phyloP scores from a whole-genome alignment of 225 moss, liverwort and hornwort genomes.

The Neckera pumila region DNA sequence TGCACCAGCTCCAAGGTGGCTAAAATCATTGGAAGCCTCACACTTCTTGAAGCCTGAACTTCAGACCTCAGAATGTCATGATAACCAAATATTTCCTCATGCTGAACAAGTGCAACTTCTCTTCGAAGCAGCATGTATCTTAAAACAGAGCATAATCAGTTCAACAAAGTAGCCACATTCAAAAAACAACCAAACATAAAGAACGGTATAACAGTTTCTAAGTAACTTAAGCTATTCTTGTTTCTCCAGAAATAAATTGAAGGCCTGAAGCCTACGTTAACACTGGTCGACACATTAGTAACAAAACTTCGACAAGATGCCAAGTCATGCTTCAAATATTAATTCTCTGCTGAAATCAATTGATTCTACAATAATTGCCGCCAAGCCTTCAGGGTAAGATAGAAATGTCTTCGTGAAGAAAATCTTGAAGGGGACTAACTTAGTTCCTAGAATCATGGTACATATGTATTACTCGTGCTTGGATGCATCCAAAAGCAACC shows the following conservation, averaged over 20 bases:
- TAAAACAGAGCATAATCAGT: not conserved
- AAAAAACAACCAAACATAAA: not conserved
- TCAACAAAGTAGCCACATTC: not conserved
- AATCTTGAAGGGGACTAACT: not conserved
- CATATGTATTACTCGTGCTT: slow-evolving; percentile 3
- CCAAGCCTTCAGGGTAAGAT: not conserved
- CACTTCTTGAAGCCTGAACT: not conserved
- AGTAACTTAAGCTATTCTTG: too few species aligned
- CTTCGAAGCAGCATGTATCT: not conserved
- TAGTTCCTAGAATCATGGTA: slow-evolving; percentile 16
- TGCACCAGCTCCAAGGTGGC: not conserved
- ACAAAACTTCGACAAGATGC: not conserved
- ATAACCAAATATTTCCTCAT: not conserved
- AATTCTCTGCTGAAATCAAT: not conserved
- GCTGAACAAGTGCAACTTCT: not conserved
- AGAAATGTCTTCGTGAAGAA: not conserved
- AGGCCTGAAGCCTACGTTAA: not conserved
- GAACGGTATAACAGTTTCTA: not conserved
- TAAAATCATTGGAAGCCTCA: not conserved
- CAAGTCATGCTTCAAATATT: not conserved
- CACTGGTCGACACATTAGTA: not conserved
- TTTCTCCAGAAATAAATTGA: not conserved
- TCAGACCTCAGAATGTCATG: not conserved
- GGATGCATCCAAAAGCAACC: slow-evolving; percentile 4
- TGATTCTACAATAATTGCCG: not conserved